Percentiles rank a stretch among this genome's conserved stretches.
Evolutionary conservation across 495 filamentous ascomycete genomes (phyloP).

Genomic region (Penicillium odoratum): DNA sequence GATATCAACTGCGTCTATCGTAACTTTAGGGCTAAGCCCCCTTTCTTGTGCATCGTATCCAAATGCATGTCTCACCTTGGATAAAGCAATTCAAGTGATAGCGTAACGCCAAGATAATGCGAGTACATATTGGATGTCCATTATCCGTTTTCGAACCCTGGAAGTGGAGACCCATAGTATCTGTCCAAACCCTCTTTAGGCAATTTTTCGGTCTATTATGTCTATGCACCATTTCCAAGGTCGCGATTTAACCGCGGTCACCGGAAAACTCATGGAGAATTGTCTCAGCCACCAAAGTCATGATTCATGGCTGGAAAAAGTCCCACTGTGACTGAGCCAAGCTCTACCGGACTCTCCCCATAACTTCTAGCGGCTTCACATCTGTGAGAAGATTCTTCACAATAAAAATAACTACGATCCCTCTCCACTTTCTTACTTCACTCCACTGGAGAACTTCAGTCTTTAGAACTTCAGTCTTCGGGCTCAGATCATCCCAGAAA

Average conservation of each 20-base stretch:
- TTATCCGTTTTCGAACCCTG: neutral
- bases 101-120: neutral
- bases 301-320: neutral
- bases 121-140: neutral
- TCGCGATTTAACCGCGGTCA: neutral
- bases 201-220: neutral
- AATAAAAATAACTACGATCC: neutral
- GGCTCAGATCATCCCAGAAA: too few relatives aligned
- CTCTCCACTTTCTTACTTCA: neutral
- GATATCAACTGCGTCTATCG: too few relatives aligned
- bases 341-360: neutral
- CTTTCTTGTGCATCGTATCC: too few relatives aligned
- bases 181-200: neutral
- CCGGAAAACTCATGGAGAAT: neutral
- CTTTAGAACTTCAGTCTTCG: too few relatives aligned
- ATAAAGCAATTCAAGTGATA: neutral
- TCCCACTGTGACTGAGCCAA: neutral
- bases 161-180: neutral
- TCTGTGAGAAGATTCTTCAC: neutral
- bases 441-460: neutral
- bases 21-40: too few relatives aligned
- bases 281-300: neutral
- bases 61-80: neutral
- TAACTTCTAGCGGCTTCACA: neutral
- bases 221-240: neutral